Conservation (phyloP, 2,329 filamentous ascomycete genomes). For the Blastomyces silverae region DNA sequence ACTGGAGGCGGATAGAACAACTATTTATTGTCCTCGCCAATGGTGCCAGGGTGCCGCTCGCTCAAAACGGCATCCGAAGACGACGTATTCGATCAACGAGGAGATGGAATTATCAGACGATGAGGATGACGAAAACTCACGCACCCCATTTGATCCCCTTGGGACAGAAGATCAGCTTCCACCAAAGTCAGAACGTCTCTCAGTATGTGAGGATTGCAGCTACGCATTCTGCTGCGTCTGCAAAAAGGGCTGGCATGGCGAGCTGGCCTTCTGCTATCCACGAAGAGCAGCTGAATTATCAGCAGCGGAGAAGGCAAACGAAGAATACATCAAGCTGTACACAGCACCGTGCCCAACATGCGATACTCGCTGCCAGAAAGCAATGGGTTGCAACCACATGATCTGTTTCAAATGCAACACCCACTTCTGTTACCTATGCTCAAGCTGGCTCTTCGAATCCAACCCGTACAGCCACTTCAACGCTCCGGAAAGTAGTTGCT, state of each 20-base stretch:
- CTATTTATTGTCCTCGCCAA: slow-evolving; percentile 81
- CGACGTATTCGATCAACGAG: slow-evolving; percentile 55
- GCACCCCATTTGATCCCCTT: slow-evolving; percentile 39
- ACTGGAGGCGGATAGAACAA: slow-evolving; percentile 84
- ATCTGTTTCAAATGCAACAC: slow-evolving; percentile 81
- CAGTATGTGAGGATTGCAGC: slow-evolving; percentile 79
- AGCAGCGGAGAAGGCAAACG: slow-evolving; percentile 75
- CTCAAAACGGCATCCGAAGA: slow-evolving; percentile 66
- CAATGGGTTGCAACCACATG: slow-evolving; percentile 95
- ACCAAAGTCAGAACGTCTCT: slow-evolving; percentile 58
- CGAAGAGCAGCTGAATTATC: slow-evolving; percentile 62
- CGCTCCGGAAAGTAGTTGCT: slow-evolving; percentile 61
- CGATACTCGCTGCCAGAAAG: slow-evolving; percentile 76
- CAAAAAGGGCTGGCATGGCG: slow-evolving; percentile 84
- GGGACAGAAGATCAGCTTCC: slow-evolving; percentile 39
- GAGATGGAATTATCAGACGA: slow-evolving; percentile 45
- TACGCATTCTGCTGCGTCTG: slow-evolving; percentile 82
- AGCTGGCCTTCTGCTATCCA: slow-evolving; percentile 65
- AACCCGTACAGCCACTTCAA: slow-evolving; percentile 93
- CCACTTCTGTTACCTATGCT: slow-evolving; percentile 94
- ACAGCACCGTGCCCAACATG: slow-evolving; percentile 89
- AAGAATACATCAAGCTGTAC: slow-evolving; percentile 74
- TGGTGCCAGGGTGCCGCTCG: slow-evolving; percentile 90
- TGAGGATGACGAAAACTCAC: slow-evolving; percentile 41
- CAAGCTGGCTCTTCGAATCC: slow-evolving; percentile 69